Evolutionary conservation across 2,329 filamentous ascomycete genomes (phyloP).

Genomic region (Colletotrichum destructivum): DNA sequence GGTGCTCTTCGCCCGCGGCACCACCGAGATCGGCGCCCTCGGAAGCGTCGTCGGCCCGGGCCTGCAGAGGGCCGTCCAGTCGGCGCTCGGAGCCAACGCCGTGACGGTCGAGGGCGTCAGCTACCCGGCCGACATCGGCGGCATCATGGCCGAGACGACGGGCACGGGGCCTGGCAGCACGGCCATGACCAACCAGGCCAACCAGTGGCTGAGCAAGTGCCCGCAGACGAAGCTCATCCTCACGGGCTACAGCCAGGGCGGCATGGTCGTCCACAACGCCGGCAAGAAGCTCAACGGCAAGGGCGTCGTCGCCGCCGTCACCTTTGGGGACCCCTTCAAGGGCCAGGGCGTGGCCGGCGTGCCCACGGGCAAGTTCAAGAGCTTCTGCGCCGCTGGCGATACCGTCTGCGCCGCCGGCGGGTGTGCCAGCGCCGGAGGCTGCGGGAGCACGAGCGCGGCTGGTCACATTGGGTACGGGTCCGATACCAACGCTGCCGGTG

Average conservation of each 20-base stretch:
- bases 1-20: constrained; percentile 70
- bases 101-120: constrained; percentile 68
- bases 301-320: constrained; percentile 30
- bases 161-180: constrained; percentile 60
- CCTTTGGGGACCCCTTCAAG: constrained; percentile 42
- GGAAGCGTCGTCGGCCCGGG: constrained; percentile 65
- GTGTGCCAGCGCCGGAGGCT: constrained; percentile 33
- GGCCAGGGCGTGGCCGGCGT: constrained; percentile 23
- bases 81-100: constrained; percentile 57
- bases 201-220: constrained; percentile 56
- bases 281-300: constrained; percentile 49
- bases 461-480: constrained; percentile 35
- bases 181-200: constrained; percentile 53
- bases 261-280: constrained; percentile 60
- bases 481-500: constrained; percentile 24
- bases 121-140: constrained; percentile 62
- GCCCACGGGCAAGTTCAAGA: constrained; percentile 27
- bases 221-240: constrained; percentile 62
- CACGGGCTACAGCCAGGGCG: constrained; percentile 63
- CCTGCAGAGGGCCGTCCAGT: constrained; percentile 62
- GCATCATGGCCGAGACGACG: constrained; percentile 58
- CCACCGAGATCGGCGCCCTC: constrained; percentile 67
- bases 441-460: constrained; percentile 17
- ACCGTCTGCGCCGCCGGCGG: constrained; percentile 27
- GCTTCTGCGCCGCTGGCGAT: constrained; percentile 30